A percentile compares a stretch with the other conserved stretches of the same genome.
Evolutionary conservation across 352 stramenopile genomes (phyloP).

Genomic region (Pythium brachiatum): DNA sequence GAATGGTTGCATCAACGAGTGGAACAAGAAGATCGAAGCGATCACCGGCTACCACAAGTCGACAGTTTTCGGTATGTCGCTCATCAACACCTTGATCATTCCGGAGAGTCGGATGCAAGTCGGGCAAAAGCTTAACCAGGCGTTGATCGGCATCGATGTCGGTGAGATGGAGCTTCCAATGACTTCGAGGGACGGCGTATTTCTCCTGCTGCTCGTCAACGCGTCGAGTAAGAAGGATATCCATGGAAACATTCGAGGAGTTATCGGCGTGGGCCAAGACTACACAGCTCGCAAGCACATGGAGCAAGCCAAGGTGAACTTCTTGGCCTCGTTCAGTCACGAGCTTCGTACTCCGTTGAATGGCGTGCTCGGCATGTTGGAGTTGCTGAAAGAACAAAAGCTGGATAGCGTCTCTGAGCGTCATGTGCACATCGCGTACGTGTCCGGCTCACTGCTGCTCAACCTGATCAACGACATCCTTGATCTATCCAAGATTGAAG

Average conservation of each 20-base stretch:
- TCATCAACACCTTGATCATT: constrained; percentile 80
- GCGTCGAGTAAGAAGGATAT: constrained; percentile 84
- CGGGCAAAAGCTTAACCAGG: constrained; percentile 65
- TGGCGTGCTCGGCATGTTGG: constrained; percentile 71
- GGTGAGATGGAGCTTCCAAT: constrained; percentile 82
- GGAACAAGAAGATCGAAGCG: constrained; percentile 80
- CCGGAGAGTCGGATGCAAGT: constrained; percentile 62
- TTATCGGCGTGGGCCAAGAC: constrained; percentile 90
- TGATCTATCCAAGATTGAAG: constrained; percentile 91
- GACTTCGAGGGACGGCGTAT: constrained; percentile 61
- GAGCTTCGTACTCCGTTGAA: constrained; percentile 74
- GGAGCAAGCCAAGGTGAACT: constrained; percentile 79
- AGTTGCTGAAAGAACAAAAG: constrained; percentile 69
- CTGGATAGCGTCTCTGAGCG: constrained; percentile 50
- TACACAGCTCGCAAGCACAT: constrained; percentile 85
- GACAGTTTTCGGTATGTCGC: constrained; percentile 57
- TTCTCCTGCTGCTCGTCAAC: constrained; percentile 70
- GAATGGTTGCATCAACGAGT: constrained; percentile 76
- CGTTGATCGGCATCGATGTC: constrained; percentile 71
- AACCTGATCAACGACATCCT: constrained; percentile 90
- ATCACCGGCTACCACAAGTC: constrained; percentile 78
- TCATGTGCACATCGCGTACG: constrained; percentile 80
- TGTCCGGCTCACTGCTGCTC: constrained; percentile 74
- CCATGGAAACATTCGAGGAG: constrained; percentile 87
- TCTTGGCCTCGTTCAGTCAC: constrained; percentile 77